Percentiles rank a stretch among this genome's conserved stretches.
phyloP scores from a whole-genome alignment of 768 basidiomycete species.

The Clathrus columnatus region DNA sequence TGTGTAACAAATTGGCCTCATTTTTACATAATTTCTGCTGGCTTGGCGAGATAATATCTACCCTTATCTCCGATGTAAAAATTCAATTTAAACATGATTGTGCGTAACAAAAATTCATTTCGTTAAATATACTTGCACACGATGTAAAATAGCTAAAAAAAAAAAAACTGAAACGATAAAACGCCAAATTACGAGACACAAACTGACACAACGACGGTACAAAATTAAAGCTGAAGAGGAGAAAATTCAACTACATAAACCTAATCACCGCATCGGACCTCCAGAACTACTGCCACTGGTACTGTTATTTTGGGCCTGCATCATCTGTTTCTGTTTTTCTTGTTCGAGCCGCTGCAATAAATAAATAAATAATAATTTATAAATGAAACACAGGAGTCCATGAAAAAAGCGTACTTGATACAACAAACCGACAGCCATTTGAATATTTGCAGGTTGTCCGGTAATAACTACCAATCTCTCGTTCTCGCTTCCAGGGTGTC shows the following conservation, averaged over 20 bases:
- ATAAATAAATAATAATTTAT: constrained; percentile 7
- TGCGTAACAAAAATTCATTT: too few species aligned
- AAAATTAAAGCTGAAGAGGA: not conserved
- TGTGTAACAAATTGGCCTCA: too few species aligned
- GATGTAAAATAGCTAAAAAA: too few species aligned
- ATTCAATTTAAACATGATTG: too few species aligned
- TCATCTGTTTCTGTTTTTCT: constrained; percentile 79
- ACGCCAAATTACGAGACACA: too few species aligned
- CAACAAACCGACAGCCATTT: constrained; percentile 89
- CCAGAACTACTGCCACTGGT: not conserved
- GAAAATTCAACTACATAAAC: not conserved
- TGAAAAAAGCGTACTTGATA: constrained; percentile 54
- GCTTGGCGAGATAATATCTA: too few species aligned
- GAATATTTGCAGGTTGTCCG: constrained; percentile 89
- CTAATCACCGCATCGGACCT: constrained; percentile 7
- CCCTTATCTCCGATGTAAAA: too few species aligned
- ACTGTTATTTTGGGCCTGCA: constrained; percentile 3
- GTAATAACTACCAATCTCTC: constrained; percentile 95
- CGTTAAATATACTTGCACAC: too few species aligned
- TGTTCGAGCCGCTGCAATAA: constrained; percentile 67
- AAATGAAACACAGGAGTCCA: not conserved
- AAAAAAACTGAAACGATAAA: too few species aligned
- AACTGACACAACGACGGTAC: too few species aligned
- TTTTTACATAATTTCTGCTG: too few species aligned
- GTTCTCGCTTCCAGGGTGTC: constrained; percentile 52